Evolutionary conservation across 768 basidiomycete species (phyloP).

Genomic region (Pleurotus tuber-regium): DNA sequence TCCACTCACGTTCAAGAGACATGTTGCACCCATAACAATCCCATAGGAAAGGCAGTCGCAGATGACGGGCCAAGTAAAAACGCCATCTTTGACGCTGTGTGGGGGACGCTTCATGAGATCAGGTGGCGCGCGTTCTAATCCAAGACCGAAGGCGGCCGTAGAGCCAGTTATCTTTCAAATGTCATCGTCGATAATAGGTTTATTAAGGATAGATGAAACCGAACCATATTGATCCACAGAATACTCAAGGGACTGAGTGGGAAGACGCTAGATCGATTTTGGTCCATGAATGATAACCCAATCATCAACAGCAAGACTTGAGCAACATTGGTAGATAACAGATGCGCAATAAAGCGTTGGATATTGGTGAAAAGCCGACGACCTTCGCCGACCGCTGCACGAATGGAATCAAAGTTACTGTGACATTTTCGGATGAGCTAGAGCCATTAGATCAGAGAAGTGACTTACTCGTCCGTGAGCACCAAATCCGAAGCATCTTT

Average conservation of each 20-base stretch:
- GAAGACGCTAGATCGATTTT: conserved; percentile 45
- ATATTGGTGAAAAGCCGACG: conserved; percentile 59
- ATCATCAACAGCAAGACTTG: conserved; percentile 54
- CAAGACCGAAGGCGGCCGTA: conserved; percentile 55
- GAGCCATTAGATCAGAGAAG: conserved; percentile 53
- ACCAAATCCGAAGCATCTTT: conserved; percentile 54
- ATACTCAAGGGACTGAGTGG: conserved; percentile 53
- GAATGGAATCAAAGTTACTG: conserved; percentile 58
- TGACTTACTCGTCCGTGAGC: conserved; percentile 78
- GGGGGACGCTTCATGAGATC: conserved; percentile 52
- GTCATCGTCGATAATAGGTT: background rate
- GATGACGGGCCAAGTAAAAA: conserved; percentile 37
- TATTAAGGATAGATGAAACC: conserved; percentile 4
- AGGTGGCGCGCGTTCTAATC: conserved; percentile 44
- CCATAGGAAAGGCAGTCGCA: conserved; percentile 36
- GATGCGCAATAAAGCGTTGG: conserved; percentile 52
- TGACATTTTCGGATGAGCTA: background rate
- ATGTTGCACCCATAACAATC: conserved; percentile 33
- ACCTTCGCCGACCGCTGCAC: conserved; percentile 55
- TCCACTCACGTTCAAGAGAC: conserved; percentile 28
- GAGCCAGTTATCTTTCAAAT: conserved; percentile 35
- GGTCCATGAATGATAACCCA: conserved; percentile 55
- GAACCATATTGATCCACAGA: conserved; percentile 52
- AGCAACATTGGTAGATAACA: conserved; percentile 51
- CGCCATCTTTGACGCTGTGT: conserved; percentile 32